Evolutionary conservation across 2,329 filamentous ascomycete species (phyloP), one percentile per base, ranked within the genome.

Genomic region (Talaromyces islandicus): DNA sequence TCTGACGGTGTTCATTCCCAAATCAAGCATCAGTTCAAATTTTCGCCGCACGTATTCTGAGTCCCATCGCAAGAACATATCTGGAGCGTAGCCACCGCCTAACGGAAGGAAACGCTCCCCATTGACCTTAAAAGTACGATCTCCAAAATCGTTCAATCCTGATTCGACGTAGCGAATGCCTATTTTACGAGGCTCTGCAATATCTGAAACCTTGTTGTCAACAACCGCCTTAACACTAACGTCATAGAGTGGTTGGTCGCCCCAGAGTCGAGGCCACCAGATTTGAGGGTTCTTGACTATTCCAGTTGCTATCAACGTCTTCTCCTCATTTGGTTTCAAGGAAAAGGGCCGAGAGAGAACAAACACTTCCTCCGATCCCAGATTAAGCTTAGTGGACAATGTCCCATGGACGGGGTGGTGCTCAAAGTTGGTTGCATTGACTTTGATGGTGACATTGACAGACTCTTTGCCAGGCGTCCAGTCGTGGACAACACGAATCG

Each of bases 191-290:
- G 65, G 63, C 0, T 67, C 66, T 1, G 67, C 71, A 27, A 63
- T 65, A 64, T 79, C 77, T 0, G 76, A 78, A 0, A 73, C 29
- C 0, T 27, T 48, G 11, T 65, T 54, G 2, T 61, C 54, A 0
- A 72, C 65, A 3, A 65, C 67, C 3, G 69, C 68, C 5, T 66
- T 70, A 53, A 74, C 71, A 10, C 68, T 61, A 1, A 73, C 67
- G 0, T 62, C 73, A 62, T 85, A 85, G 6, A 85, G 68, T 0
- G 81, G 81, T 64, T 85, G 85, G 0, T 71, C 64, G 2, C 85
- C 85, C 85, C 85, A 88, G 55, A 77, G 73, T 46, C 76, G 79
- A 0, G 85, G 85, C 84, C 85, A 88, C 85, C 85, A 88, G 12
- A 86, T 75, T 12, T 77, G 65, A 0, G 83, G 81, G 1, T 78